Conservation (phyloP, 148 eudicot species). For the Heliosperma pusillum region DNA sequence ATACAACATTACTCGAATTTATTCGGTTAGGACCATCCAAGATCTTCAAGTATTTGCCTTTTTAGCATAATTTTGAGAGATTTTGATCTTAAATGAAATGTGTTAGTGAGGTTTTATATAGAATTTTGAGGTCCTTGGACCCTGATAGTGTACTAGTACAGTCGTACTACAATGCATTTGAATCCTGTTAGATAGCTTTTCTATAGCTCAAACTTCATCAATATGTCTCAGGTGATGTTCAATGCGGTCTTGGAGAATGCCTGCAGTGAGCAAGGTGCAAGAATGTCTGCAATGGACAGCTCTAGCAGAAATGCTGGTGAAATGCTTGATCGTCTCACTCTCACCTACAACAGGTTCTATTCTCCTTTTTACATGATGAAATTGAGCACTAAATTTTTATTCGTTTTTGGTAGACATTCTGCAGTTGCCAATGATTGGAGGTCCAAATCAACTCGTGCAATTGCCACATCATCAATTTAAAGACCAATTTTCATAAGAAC, state of each 20-base stretch:
- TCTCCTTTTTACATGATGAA: conserved; percentile 10
- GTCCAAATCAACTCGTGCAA: too few species aligned
- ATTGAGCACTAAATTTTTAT: not conserved
- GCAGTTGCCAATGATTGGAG: not conserved
- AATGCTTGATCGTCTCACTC: conserved; percentile 85
- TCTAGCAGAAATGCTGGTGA: conserved; percentile 91
- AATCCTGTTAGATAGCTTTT: not conserved
- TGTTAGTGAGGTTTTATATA: not conserved
- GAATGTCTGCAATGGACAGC: conserved; percentile 93
- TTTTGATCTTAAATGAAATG: not conserved
- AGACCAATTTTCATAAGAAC: too few species aligned
- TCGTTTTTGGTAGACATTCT: not conserved
- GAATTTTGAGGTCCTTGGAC: not conserved
- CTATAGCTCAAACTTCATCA: conserved; percentile 4
- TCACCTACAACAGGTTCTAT: conserved; percentile 68
- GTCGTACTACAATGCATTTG: conserved; percentile 10
- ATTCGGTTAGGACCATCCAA: not conserved
- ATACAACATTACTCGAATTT: not conserved
- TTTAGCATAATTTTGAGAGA: not conserved
- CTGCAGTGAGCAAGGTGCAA: conserved; percentile 88
- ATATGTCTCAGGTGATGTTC: conserved; percentile 55
- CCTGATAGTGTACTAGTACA: not conserved
- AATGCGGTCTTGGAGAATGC: conserved; percentile 86
- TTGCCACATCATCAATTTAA: too few species aligned
- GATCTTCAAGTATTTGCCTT: conserved; percentile 3